phyloP scores from a whole-genome alignment of 1,284 basidiomycete genomes.

The Trametes polyzona region DNA sequence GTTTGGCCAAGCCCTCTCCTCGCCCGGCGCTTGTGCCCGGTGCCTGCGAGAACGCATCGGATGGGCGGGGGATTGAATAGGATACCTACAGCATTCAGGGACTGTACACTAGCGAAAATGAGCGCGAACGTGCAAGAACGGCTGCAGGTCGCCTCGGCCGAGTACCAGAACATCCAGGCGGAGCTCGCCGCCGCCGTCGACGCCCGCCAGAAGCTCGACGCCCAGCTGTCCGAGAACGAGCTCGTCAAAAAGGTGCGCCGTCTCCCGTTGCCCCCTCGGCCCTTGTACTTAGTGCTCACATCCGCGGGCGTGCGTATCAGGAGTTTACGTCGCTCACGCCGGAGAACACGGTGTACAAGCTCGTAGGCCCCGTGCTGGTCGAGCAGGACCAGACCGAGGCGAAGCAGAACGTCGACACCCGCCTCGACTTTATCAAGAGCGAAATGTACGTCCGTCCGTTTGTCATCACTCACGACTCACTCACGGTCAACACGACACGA shows the following conservation, averaged over 20 bases:
- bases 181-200: constrained; percentile 78
- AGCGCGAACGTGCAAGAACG: constrained; percentile 50
- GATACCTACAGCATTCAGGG: too few species aligned
- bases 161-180: constrained; percentile 80
- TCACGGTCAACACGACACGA: background rate
- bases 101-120: too few species aligned
- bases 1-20: constrained; percentile 6
- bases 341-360: constrained; percentile 89
- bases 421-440: constrained; percentile 86
- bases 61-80: too few species aligned
- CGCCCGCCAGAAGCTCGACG: constrained; percentile 81
- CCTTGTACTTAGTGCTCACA: background rate
- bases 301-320: constrained; percentile 44
- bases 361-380: constrained; percentile 90
- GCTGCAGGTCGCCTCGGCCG: constrained; percentile 67
- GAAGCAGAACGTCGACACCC: constrained; percentile 87
- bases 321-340: constrained; percentile 82
- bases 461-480: background rate
- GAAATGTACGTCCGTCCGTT: constrained; percentile 75
- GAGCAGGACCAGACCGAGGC: constrained; percentile 91
- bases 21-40: too few species aligned
- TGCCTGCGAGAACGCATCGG: too few species aligned
- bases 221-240: constrained; percentile 92
- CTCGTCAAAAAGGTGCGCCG: constrained; percentile 80
- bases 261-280: background rate